A percentile compares a stretch with the other conserved stretches of the same genome.
These are phyloP conservation scores for Sisymbrium altissimum DNA, from an alignment of 345 rosid genomes.

Conservation along the genomic window DNA sequence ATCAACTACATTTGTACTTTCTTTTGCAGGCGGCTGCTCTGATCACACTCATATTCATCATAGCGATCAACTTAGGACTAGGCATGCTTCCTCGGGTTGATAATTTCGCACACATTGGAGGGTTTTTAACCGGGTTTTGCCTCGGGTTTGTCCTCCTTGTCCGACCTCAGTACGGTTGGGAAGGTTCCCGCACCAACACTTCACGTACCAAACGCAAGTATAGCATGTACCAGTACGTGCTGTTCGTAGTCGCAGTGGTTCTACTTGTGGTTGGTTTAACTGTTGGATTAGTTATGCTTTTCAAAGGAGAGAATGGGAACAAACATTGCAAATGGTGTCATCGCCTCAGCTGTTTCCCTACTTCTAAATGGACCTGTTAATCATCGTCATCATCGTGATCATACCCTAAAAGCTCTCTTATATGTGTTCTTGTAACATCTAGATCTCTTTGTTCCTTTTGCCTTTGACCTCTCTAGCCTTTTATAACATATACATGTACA, in stretches of 20 bases:
- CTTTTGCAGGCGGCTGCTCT: slow-evolving; percentile 61
- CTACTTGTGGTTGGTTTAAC: slow-evolving; percentile 67
- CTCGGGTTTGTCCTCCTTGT: slow-evolving; percentile 64
- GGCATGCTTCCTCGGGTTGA: slow-evolving; percentile 94
- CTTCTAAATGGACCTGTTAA: slow-evolving; percentile 75
- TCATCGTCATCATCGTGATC: background rate
- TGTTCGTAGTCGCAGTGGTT: slow-evolving; percentile 43
- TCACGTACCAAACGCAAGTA: slow-evolving; percentile 57
- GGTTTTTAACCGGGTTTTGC: slow-evolving; percentile 68
- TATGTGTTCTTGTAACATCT: slow-evolving; percentile 23
- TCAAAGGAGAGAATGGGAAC: slow-evolving; percentile 79
- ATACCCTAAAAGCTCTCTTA: background rate
- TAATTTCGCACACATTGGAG: slow-evolving; percentile 93
- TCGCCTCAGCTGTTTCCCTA: slow-evolving; percentile 82
- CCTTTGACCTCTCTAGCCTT: slow-evolving; percentile 13
- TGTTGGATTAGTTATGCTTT: slow-evolving; percentile 70
- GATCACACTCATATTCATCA: slow-evolving; percentile 58
- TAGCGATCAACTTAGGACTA: slow-evolving; percentile 63
- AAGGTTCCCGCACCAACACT: slow-evolving; percentile 39
- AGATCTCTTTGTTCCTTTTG: slow-evolving; percentile 12
- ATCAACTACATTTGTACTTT: background rate
- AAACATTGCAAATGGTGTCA: slow-evolving; percentile 99
- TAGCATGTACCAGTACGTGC: slow-evolving; percentile 69
- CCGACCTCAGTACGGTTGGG: slow-evolving; percentile 85
- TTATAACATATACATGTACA: slow-evolving; percentile 19